These are phyloP conservation scores for Lindgomyces ingoldianus DNA, from an alignment of 495 filamentous ascomycete genomes.

Conservation along the genomic window DNA sequence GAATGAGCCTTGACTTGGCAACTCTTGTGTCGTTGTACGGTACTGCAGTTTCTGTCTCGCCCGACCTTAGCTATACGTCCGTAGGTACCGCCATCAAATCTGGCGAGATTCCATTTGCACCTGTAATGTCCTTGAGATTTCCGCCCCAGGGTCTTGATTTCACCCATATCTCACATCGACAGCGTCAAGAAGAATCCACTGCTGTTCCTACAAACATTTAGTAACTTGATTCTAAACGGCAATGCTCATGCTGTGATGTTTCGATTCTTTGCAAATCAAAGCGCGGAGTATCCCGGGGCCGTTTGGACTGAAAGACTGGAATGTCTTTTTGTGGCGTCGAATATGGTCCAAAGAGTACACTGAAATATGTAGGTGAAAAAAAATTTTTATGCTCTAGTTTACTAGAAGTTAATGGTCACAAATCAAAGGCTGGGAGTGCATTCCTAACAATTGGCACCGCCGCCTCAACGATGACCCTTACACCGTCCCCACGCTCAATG, in stretches of 20 bases:
- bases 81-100: constrained; percentile 34
- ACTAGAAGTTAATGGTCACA: background rate
- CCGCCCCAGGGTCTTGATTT: constrained; percentile 52
- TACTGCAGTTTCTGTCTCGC: constrained; percentile 50
- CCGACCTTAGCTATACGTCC: constrained; percentile 41
- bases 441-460: constrained; percentile 64
- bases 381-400: background rate
- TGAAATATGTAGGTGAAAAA: background rate
- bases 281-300: constrained; percentile 2
- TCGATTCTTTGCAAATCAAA: constrained; percentile 43
- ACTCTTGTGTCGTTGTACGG: constrained; percentile 55
- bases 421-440: constrained; percentile 39
- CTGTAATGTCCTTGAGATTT: constrained; percentile 27
- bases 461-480: background rate
- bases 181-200: constrained; percentile 43
- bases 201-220: constrained; percentile 44
- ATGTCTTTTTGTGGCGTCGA: constrained; percentile 35
- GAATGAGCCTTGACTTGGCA: constrained; percentile 54
- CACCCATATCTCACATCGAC: constrained; percentile 54
- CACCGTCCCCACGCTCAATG: constrained; percentile 2
- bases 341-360: background rate
- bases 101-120: background rate
- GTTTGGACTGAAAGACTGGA: constrained; percentile 29
- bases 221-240: constrained; percentile 31
- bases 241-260: constrained; percentile 39